phyloP scores from a whole-genome alignment of 106 monocot species.

The Dendrobium catenatum region DNA sequence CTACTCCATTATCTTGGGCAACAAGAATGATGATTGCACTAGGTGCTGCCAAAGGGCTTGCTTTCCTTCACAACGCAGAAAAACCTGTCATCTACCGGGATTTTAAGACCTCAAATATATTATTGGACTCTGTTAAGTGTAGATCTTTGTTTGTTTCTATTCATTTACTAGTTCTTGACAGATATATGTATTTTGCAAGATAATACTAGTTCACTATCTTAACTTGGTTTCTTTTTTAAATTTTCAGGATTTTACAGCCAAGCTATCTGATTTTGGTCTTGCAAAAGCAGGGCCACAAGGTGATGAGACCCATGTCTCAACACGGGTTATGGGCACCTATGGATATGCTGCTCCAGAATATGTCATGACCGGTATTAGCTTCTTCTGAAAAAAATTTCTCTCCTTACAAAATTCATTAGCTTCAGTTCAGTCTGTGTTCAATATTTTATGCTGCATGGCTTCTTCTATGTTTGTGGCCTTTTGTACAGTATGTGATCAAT shows the following conservation, averaged over 20 bases:
- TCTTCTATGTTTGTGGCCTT: neutral
- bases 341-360: constrained; percentile 97
- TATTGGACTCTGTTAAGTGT: constrained; percentile 80
- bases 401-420: neutral
- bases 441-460: neutral
- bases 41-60: constrained; percentile 86
- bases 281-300: constrained; percentile 92
- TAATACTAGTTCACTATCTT: neutral
- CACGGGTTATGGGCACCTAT: constrained; percentile 92
- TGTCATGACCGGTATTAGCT: constrained; percentile 80
- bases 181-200: neutral
- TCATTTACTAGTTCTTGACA: neutral
- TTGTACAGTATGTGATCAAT: neutral
- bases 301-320: constrained; percentile 90
- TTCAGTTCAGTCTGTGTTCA: neutral
- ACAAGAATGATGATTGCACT: constrained; percentile 94
- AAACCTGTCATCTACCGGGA: constrained; percentile 87
- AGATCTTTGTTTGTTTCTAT: neutral
- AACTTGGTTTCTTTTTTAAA: constrained; percentile 3
- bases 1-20: constrained; percentile 71
- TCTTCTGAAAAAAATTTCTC: neutral
- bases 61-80: constrained; percentile 91
- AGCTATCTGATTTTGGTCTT: constrained; percentile 92
- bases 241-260: constrained; percentile 73
- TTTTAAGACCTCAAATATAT: constrained; percentile 95